Evolutionary conservation across 1,284 basidiomycete genomes (phyloP).

Genomic region (Xerocomus minutiporus): DNA sequence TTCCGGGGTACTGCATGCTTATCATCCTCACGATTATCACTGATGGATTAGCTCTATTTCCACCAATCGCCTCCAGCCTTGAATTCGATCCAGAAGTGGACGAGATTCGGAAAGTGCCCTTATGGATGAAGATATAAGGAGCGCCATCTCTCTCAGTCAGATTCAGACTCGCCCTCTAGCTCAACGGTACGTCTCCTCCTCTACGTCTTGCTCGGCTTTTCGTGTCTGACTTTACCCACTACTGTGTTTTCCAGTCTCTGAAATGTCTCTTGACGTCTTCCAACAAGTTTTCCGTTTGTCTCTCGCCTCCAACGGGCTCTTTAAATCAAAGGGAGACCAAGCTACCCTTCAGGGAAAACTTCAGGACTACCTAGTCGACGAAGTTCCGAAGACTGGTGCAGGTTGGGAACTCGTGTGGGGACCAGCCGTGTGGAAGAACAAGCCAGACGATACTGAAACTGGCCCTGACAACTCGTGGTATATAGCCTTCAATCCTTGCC

Average conservation of each 20-base stretch:
- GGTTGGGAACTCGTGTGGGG: slow-evolving; percentile 17
- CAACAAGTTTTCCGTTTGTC: slow-evolving; percentile 19
- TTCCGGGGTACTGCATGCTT: not conserved
- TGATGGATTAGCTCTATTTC: not conserved
- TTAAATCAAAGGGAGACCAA: not conserved
- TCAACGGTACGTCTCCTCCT: not conserved
- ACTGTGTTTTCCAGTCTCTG: not conserved
- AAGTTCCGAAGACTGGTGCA: not conserved
- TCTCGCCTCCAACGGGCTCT: not conserved
- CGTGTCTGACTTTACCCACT: not conserved
- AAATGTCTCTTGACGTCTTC: slow-evolving; percentile 20
- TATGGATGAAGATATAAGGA: not conserved
- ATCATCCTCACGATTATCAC: not conserved
- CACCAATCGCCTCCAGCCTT: not conserved
- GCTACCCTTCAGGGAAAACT: slow-evolving; percentile 3
- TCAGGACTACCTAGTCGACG: not conserved
- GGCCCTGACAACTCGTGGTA: slow-evolving; percentile 21
- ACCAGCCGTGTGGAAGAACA: slow-evolving; percentile 16
- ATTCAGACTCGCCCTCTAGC: not conserved
- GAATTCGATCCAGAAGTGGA: not conserved
- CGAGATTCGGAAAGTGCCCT: not conserved
- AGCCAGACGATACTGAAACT: slow-evolving; percentile 1
- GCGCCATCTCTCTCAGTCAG: not conserved
- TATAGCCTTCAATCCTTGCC: slow-evolving; percentile 11
- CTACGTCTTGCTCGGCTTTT: not conserved